phyloP scores from a whole-genome alignment of 352 stramenopile genomes.

The Phytophthora palmivora region DNA sequence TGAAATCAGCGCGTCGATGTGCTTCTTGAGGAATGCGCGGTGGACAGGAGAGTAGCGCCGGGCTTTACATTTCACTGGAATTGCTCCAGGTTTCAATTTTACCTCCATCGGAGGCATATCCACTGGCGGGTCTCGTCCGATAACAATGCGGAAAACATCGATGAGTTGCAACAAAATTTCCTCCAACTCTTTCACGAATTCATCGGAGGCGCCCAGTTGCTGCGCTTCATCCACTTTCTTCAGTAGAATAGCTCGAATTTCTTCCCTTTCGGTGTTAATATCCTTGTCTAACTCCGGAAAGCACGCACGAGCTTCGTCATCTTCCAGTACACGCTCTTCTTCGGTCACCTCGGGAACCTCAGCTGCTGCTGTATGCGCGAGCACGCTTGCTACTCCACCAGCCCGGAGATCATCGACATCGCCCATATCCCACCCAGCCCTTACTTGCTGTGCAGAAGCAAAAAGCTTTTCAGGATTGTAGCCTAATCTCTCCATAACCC shows the following conservation, averaged over 20 bases:
- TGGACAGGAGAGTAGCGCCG: not conserved
- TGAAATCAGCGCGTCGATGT: not conserved
- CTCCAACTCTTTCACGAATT: not conserved
- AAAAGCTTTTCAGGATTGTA: no score
- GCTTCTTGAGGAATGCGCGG: not conserved
- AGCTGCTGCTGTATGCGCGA: not conserved
- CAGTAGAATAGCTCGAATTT: not conserved
- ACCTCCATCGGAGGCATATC: not conserved
- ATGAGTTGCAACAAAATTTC: not conserved
- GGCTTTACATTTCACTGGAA: not conserved
- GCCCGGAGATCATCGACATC: no score
- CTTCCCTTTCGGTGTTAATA: not conserved
- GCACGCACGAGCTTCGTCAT: not conserved
- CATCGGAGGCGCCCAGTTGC: not conserved
- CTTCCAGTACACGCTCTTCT: not conserved
- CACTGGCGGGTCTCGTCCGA: not conserved
- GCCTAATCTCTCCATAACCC: no score
- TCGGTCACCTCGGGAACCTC: no score
- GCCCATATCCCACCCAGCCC: no score
- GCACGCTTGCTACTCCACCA: not conserved
- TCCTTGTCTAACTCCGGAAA: not conserved
- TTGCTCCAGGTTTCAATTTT: not conserved
- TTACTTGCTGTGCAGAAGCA: no score
- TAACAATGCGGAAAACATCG: not conserved
- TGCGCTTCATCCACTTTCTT: not conserved